phyloP scores from a whole-genome alignment of 2,329 filamentous ascomycete genomes.

The Fonsecaea monophora region DNA sequence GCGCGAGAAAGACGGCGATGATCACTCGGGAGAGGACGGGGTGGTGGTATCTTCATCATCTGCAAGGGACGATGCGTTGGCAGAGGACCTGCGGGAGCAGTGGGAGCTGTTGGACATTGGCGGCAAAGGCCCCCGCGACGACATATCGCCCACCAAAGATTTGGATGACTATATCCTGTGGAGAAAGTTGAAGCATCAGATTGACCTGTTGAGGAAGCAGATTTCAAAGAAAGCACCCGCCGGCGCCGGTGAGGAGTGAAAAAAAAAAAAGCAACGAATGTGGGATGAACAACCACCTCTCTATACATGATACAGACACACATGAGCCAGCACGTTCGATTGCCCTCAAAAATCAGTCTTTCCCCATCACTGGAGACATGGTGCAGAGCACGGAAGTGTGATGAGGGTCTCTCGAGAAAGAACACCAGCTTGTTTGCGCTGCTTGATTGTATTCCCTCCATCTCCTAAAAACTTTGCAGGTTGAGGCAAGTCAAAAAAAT shows the following conservation, averaged over 20 bases:
- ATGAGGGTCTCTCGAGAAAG: too few relatives aligned
- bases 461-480: too few relatives aligned
- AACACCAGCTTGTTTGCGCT: too few relatives aligned
- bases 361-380: too few relatives aligned
- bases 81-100: constrained; percentile 20
- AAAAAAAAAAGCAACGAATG: too few relatives aligned
- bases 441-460: too few relatives aligned
- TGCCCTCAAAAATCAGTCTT: too few relatives aligned
- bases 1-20: constrained; percentile 7
- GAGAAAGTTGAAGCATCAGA: constrained; percentile 52
- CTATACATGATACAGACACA: neutral
- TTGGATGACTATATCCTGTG: constrained; percentile 50
- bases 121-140: neutral
- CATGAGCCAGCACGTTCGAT: neutral
- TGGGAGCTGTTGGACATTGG: constrained; percentile 33
- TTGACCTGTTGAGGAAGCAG: constrained; percentile 52
- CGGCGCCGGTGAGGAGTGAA: constrained; percentile 26
- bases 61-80: neutral
- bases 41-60: neutral
- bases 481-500: too few relatives aligned
- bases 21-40: too few relatives aligned
- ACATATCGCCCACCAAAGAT: constrained; percentile 23
- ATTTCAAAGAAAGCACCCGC: constrained; percentile 41
- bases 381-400: too few relatives aligned
- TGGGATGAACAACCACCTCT: too few relatives aligned